Conservation (phyloP, 2,329 filamentous ascomycete species). For the Alternaria consortialis region DNA sequence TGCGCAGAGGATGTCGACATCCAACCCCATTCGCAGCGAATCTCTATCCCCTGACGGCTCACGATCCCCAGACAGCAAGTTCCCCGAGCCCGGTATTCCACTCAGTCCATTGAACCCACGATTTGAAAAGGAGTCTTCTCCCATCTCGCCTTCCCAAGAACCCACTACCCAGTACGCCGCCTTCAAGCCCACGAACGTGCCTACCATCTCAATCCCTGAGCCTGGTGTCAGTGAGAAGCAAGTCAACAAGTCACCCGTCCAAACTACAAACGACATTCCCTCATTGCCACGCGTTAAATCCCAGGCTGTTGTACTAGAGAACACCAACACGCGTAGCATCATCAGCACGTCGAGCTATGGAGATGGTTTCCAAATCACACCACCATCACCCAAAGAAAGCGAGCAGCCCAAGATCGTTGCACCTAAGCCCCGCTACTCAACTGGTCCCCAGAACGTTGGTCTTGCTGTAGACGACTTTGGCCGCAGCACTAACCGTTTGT, state of each 20-base stretch:
- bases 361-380: conserved; percentile 61
- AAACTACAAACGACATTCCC: conserved; percentile 28
- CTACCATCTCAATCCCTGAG: conserved; percentile 36
- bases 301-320: conserved; percentile 46
- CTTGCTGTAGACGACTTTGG: conserved; percentile 45
- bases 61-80: conserved; percentile 45
- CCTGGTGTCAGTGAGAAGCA: conserved; percentile 32
- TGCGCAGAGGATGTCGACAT: conserved; percentile 66
- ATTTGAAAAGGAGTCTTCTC: conserved; percentile 23
- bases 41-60: conserved; percentile 47
- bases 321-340: conserved; percentile 50
- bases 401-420: conserved; percentile 35
- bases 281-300: conserved; percentile 46
- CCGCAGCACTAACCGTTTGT: conserved; percentile 60
- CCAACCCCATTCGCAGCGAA: conserved; percentile 56
- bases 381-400: conserved; percentile 51
- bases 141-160: conserved; percentile 9
- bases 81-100: conserved; percentile 42
- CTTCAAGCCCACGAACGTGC: conserved; percentile 48
- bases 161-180: conserved; percentile 44
- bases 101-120: conserved; percentile 45
- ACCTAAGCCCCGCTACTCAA: conserved; percentile 42
- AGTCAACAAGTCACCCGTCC: conserved; percentile 35
- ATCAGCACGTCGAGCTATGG: conserved; percentile 65
- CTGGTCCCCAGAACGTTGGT: conserved; percentile 23